Percentiles rank a stretch among this genome's conserved stretches.
Conservation (phyloP, 805 yeast species). For the Ogataea paraovalis region DNA sequence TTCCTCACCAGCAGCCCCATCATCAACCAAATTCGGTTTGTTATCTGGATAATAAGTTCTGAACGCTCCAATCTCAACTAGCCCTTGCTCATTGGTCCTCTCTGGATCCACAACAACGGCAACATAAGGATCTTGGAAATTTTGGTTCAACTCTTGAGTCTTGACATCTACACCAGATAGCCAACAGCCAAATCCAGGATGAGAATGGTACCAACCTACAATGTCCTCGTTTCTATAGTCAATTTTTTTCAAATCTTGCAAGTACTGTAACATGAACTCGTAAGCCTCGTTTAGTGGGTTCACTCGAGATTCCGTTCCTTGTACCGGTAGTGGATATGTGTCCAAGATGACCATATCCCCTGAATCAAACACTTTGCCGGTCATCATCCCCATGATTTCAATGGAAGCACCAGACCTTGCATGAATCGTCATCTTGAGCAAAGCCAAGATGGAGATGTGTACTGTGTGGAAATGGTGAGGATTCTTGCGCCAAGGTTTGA, state of each 20-base stretch:
- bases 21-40: slow-evolving; percentile 9
- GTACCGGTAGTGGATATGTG: slow-evolving; percentile 84
- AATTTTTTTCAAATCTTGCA: slow-evolving; percentile 46
- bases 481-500: slow-evolving; percentile 54
- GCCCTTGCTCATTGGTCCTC: slow-evolving; percentile 56
- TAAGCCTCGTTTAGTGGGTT: slow-evolving; percentile 93
- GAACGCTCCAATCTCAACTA: slow-evolving; percentile 84
- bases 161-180: slow-evolving; percentile 88
- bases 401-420: slow-evolving; percentile 81
- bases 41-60: slow-evolving; percentile 49
- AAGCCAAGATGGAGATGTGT: slow-evolving; percentile 65
- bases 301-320: slow-evolving; percentile 93
- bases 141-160: slow-evolving; percentile 81
- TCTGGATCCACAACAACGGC: slow-evolving; percentile 88
- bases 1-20: not conserved
- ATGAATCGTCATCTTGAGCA: slow-evolving; percentile 73
- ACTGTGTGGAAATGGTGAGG: slow-evolving; percentile 59
- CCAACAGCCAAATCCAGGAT: slow-evolving; percentile 98
- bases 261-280: slow-evolving; percentile 88
- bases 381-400: slow-evolving; percentile 93
- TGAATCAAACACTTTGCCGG: slow-evolving; percentile 62
- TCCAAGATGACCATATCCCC: slow-evolving; percentile 67
- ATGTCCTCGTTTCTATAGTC: slow-evolving; percentile 58
- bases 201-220: slow-evolving; percentile 97
- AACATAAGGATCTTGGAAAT: slow-evolving; percentile 85